A percentile compares a stretch with the other conserved stretches of the same genome.
Conservation (phyloP, 1,139 yeast species). For the Yamadazyma songkhlaensis region DNA sequence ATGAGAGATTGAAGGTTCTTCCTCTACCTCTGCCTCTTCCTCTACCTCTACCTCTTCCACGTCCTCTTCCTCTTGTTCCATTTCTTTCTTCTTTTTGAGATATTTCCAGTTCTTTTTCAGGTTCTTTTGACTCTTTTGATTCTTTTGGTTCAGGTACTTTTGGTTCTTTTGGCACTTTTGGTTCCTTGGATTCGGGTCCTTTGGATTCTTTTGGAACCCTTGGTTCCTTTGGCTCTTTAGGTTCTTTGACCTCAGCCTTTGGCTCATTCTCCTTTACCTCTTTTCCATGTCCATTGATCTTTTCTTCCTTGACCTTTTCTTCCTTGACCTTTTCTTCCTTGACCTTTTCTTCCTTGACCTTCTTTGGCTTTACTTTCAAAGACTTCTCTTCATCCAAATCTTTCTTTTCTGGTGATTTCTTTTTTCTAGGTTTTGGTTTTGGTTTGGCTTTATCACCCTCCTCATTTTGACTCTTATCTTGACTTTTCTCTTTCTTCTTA, state of each 20-base stretch:
- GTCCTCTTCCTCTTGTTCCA: conserved; percentile 2
- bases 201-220: too few species aligned
- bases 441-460: neutral
- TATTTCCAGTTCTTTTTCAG: too few species aligned
- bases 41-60: conserved; percentile 19
- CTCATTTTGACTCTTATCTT: neutral
- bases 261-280: too few species aligned
- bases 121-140: too few species aligned
- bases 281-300: neutral
- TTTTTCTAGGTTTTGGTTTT: neutral
- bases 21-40: conserved; percentile 19
- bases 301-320: neutral
- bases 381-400: neutral
- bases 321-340: conserved; percentile 6
- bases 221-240: neutral
- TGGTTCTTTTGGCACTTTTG: too few species aligned
- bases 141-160: too few species aligned
- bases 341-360: neutral
- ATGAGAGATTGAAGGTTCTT: conserved; percentile 23
- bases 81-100: neutral
- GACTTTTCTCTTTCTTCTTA: neutral
- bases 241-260: neutral
- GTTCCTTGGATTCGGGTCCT: too few species aligned
- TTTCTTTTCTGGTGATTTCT: neutral
- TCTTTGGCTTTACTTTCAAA: too few species aligned